These are phyloP conservation scores for Penicillium tannophilum DNA, from an alignment of 495 filamentous ascomycete species.

Conservation along the genomic window DNA sequence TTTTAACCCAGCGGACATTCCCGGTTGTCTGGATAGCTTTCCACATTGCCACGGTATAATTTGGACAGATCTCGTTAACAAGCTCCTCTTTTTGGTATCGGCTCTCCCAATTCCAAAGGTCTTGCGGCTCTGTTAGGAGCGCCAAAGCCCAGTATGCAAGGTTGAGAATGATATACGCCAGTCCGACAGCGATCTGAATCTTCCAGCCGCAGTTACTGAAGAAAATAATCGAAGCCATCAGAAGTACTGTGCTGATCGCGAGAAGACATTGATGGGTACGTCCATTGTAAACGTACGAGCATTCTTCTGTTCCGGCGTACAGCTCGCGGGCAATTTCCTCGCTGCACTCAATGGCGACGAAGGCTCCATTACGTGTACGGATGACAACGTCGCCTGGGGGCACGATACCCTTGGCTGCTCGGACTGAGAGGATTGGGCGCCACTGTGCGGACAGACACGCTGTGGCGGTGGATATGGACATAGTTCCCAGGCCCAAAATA, in stretches of 20 bases:
- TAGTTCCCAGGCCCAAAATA: conserved; percentile 22
- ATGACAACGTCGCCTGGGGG: conserved; percentile 63
- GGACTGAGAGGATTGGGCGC: conserved; percentile 52
- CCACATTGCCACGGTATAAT: conserved; percentile 58
- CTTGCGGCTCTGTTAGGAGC: conserved; percentile 11
- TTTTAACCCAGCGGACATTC: conserved; percentile 50
- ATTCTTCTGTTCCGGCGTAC: conserved; percentile 61
- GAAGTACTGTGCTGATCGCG: conserved; percentile 57
- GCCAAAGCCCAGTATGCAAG: conserved; percentile 56
- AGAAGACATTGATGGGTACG: conserved; percentile 52
- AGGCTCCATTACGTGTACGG: conserved; percentile 60
- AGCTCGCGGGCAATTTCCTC: conserved; percentile 67
- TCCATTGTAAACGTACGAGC: conserved; percentile 49
- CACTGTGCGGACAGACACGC: conserved; percentile 38
- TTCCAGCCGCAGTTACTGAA: conserved; percentile 63
- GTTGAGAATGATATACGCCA: conserved; percentile 60
- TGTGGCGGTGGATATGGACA: conserved; percentile 24
- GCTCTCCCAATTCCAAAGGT: conserved; percentile 23
- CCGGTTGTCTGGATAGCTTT: conserved; percentile 55
- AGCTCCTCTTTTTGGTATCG: conserved; percentile 26
- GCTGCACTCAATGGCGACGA: conserved; percentile 60
- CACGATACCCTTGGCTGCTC: conserved; percentile 50
- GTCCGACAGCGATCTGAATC: conserved; percentile 59
- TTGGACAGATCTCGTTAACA: conserved; percentile 21
- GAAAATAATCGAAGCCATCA: conserved; percentile 64